These are phyloP conservation scores for Echites panduratus DNA, from an alignment of 257 asterid species.

Conservation along the genomic window DNA sequence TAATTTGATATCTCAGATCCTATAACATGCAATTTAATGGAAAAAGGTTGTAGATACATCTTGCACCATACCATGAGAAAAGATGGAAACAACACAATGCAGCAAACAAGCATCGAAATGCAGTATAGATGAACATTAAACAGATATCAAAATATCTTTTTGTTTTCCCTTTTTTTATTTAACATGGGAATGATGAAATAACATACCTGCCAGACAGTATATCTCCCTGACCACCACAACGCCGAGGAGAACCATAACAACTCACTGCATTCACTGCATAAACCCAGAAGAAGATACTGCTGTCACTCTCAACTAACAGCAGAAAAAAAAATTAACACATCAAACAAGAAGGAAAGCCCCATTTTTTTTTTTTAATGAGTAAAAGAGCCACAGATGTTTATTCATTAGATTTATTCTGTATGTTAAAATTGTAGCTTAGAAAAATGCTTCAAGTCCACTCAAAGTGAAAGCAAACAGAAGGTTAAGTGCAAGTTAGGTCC, in stretches of 20 bases:
- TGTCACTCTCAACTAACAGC: neutral
- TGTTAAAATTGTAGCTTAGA: neutral
- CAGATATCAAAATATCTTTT: neutral
- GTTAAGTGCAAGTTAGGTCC: neutral
- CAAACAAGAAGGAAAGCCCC: neutral
- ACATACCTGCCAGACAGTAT: conserved; percentile 89
- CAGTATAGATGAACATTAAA: neutral
- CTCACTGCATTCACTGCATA: conserved; percentile 61
- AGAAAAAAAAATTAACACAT: neutral
- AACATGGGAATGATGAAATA: neutral
- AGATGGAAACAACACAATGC: neutral
- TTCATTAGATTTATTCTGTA: neutral
- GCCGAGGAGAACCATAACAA: conserved; percentile 84
- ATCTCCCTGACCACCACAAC: conserved; percentile 99
- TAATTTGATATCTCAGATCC: neutral
- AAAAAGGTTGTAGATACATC: neutral
- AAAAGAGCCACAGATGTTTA: neutral
- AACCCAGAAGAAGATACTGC: conserved; percentile 5
- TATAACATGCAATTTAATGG: neutral
- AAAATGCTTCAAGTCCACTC: neutral
- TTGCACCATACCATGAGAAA: neutral
- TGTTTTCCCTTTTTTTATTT: neutral
- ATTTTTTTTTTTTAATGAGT: neutral
- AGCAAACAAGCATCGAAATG: neutral
- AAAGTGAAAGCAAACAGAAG: neutral